Evolutionary conservation across 1,284 basidiomycete species (phyloP), one percentile per base, ranked within the genome.

Genomic region (Cryptococcus maquisensis): DNA sequence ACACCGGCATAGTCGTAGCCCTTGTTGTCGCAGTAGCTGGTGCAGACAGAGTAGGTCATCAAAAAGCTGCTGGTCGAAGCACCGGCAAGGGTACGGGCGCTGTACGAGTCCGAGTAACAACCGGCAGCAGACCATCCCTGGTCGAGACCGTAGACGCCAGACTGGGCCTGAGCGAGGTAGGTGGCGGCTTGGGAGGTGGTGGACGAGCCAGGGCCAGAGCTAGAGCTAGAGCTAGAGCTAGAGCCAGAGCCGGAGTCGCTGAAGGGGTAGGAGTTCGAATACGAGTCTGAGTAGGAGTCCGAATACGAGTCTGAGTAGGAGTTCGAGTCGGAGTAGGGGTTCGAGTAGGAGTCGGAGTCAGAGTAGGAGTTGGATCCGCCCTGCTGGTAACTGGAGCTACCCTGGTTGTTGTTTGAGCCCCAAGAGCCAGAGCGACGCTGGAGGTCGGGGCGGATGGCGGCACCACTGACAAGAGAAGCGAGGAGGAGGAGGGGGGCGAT

Each of bases 71-170:
- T n/a, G 44, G 54, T 57, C 2, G 49, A 47, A 28, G 47, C 50
- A 6, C 47, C 55, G 12, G 52, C 55, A 41, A 61, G 51, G 37
- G 59, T 56, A 4, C 55, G 42, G n/a, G 39, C 54, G 43, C 23
- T 48, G 18, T 41, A 43, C 20, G 47, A 47, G 26, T 65, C 61
- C 26, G 54, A 49, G 20, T 57, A 50, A 47, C 61, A 65, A 21
- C 63, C 63, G 28, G 42, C 54, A 15, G 50, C 37, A 2, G 58
- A 35, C 59, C 63, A 63, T 1, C 61, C 59, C n/a, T 52, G 35
- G 23, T 28, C 20, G 37, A 46, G 36, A n/a, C 32, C 24, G 8
- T 16, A 9, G n/a, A 46, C 43, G 15, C 44, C n/a, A 53, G 54
- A 23, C 23, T 52, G 47, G 39, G 40, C n/a, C n/a, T 47, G 41